Base-by-base conservation (phyloP, 495 filamentous ascomycete species). In the Apodospora peruviana region DNA sequence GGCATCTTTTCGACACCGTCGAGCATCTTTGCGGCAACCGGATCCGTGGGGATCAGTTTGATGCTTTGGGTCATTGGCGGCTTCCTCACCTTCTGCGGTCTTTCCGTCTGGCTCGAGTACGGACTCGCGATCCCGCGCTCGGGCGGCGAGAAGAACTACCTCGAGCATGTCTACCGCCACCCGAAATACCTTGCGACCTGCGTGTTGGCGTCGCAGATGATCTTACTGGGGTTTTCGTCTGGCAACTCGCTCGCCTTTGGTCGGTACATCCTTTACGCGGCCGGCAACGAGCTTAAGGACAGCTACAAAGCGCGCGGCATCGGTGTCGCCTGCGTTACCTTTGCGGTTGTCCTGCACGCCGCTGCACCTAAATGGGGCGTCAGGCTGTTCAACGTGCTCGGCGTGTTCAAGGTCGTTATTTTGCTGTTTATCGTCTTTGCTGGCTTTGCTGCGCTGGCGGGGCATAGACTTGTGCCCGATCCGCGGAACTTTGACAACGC, bases 201-300 rank as follows among this genome's bases (percentile, higher is more conserved):
- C 51, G 75, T 84, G 57, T 81, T 79, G 49, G 75, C 77, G 16
- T 65, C 75, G 1, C 80, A 82, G 52, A 76, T 80, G 42, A 71
- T 83, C 35, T 59, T 78, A 9, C 63, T 80, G 2, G 71, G 71
- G 14, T 75, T 73, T 48, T 69, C 70, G 23, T 74, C 80, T 4
- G 76, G 76, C 3, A 87, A 87, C 67, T 79, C 78, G 32, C 76
- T 87, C 40, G 77, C 84, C 2, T 84, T 87, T 29, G 83, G 82
- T 41, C 68, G 81, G 45, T 87, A 87, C 57, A 73, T 84, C 35
- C 76, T 87, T 58, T 77, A 77, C 52, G 83, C 83, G 0, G 70
- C 79, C 0, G 75, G 78, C 20, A 64, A 59, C 43, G 58, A 78
- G 14, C 71, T 76, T 18, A 45, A 51, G 3, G 76, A 78, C 49